These are phyloP conservation scores for Thalassiosira livingstoniorum DNA, from an alignment of 352 stramenopile genomes.

Conservation along the genomic window DNA sequence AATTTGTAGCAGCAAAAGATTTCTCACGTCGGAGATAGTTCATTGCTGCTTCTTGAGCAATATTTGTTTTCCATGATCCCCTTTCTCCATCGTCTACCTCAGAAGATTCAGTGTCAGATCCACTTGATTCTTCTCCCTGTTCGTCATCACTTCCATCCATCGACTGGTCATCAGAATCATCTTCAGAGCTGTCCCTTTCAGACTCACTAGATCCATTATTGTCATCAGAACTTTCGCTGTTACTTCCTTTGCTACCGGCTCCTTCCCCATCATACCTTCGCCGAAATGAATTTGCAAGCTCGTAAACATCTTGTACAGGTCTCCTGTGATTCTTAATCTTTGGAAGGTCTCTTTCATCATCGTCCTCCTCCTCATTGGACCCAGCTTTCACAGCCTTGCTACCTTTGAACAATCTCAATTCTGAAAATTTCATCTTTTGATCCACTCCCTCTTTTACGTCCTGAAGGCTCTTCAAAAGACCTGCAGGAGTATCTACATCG, in stretches of 20 bases:
- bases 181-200: conserved; percentile 2
- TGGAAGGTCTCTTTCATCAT: conserved; percentile 15
- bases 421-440: conserved; percentile 92
- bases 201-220: conserved; percentile 45
- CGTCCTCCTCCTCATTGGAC: conserved; percentile 60
- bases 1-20: conserved; percentile 71
- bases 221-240: conserved; percentile 78
- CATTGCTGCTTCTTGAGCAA: conserved; percentile 70
- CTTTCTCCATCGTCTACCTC: conserved; percentile 56
- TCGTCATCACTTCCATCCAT: conserved; percentile 80
- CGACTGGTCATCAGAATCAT: conserved; percentile 47
- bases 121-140: conserved; percentile 72
- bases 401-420: conserved; percentile 95
- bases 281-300: conserved; percentile 58
- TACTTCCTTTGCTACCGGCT: conserved; percentile 41
- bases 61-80: conserved; percentile 74
- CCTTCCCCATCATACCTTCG: conserved; percentile 67
- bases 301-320: conserved; percentile 51
- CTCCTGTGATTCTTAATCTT: conserved; percentile 29
- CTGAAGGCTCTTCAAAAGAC: conserved; percentile 96
- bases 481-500: conserved; percentile 87
- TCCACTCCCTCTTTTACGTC: conserved; percentile 90
- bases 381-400: conserved; percentile 76
- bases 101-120: conserved; percentile 57
- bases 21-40: conserved; percentile 76